These are phyloP conservation scores for Tricholoma bakamatsutake DNA, from an alignment of 768 basidiomycete genomes.

Conservation along the genomic window DNA sequence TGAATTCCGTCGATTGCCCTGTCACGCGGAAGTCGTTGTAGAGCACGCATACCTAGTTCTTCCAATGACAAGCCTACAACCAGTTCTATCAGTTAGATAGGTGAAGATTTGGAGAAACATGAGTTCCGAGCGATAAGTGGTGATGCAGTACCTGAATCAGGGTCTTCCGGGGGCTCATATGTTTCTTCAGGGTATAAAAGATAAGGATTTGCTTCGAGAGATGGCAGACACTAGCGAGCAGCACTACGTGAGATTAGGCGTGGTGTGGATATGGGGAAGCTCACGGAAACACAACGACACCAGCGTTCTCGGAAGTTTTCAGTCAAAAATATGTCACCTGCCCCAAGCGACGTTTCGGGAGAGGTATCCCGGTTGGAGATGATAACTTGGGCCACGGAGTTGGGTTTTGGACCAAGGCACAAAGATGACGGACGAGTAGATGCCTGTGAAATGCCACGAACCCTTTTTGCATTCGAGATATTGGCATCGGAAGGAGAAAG, in stretches of 20 bases:
- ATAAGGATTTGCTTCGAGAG: conserved; percentile 48
- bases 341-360: conserved; percentile 33
- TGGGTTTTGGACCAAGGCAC: conserved; percentile 55
- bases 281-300: conserved; percentile 65
- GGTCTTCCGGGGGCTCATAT: conserved; percentile 82
- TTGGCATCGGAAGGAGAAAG: conserved; percentile 32
- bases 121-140: conserved; percentile 7
- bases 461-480: conserved; percentile 31
- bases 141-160: conserved; percentile 57
- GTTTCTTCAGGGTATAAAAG: conserved; percentile 76
- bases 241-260: conserved; percentile 4
- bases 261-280: conserved; percentile 13
- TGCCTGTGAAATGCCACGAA: conserved; percentile 21
- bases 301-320: conserved; percentile 73
- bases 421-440: conserved; percentile 12
- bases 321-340: conserved; percentile 72
- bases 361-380: conserved; percentile 24
- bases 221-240: conserved; percentile 50
- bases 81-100: conserved; percentile 5
- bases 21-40: conserved; percentile 69
- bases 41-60: conserved; percentile 77
- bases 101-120: conserved; percentile 9
- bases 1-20: conserved; percentile 78
- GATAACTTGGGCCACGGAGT: conserved; percentile 40
- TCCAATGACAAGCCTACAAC: conserved; percentile 67